Conservation (phyloP, 352 stramenopile genomes). For the Pythium pyrilobum region DNA sequence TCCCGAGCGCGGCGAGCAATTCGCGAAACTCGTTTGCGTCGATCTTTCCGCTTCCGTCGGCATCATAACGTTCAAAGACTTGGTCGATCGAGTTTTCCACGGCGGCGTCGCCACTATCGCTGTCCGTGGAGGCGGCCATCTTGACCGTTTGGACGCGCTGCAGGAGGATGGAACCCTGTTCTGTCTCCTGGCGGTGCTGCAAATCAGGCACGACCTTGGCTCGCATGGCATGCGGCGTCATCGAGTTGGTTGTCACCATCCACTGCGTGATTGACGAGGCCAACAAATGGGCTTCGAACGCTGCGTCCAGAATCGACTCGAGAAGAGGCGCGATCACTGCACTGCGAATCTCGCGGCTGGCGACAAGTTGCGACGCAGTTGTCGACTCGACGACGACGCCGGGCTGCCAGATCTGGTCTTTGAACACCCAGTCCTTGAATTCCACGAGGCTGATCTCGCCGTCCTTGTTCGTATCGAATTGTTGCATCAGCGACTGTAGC, state of each 20-base stretch:
- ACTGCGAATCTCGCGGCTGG: constrained; percentile 21
- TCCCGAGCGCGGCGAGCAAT: constrained; percentile 34
- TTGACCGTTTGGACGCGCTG: constrained; percentile 35
- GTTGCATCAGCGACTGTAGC: constrained; percentile 36
- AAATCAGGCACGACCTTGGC: not conserved
- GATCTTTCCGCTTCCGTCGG: constrained; percentile 47
- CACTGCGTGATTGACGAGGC: constrained; percentile 31
- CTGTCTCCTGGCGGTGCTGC: constrained; percentile 4
- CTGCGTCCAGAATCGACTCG: constrained; percentile 34
- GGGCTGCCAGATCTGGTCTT: constrained; percentile 53
- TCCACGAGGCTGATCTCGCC: constrained; percentile 60
- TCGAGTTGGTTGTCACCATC: constrained; percentile 31
- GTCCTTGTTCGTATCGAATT: constrained; percentile 71
- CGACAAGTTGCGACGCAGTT: not conserved
- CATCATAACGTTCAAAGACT: constrained; percentile 52
- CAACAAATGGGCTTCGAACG: constrained; percentile 29
- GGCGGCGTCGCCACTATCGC: constrained; percentile 7
- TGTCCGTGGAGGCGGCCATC: constrained; percentile 14
- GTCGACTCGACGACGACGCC: not conserved
- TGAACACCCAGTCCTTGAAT: constrained; percentile 64
- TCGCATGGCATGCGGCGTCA: constrained; percentile 8
- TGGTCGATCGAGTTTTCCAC: constrained; percentile 24
- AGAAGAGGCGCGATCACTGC: constrained; percentile 33
- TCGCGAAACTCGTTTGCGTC: constrained; percentile 47
- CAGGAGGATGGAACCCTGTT: constrained; percentile 31